Percentiles rank a stretch among this genome's conserved stretches.
phyloP scores from a whole-genome alignment of 495 filamentous ascomycete genomes.

The Tirmania nivea region DNA sequence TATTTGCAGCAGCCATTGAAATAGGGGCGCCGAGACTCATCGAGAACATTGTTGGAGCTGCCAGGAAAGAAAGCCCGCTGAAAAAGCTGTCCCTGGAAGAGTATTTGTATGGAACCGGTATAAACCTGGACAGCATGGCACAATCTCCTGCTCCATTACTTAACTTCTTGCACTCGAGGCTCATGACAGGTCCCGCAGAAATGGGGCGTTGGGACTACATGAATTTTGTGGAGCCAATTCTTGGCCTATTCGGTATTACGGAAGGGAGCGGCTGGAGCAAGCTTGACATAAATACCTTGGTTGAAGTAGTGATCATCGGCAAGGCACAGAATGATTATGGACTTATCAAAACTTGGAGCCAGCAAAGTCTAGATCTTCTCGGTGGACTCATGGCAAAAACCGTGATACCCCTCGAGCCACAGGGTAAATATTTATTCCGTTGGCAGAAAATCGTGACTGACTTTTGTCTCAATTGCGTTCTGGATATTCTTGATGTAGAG shows the following conservation, averaged over 20 bases:
- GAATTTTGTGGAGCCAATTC: not conserved
- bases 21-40: too few relatives aligned
- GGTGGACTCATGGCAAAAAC: not conserved
- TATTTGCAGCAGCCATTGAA: too few relatives aligned
- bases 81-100: too few relatives aligned
- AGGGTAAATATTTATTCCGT: too few relatives aligned
- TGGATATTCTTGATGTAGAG: slow-evolving; percentile 1
- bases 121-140: too few relatives aligned
- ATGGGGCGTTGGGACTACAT: slow-evolving; percentile 4
- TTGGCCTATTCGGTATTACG: not conserved
- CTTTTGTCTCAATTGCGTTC: slow-evolving; percentile 4
- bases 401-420: too few relatives aligned
- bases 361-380: not conserved
- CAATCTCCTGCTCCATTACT: not conserved
- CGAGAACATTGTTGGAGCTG: too few relatives aligned
- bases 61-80: too few relatives aligned
- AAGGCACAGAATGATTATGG: slow-evolving; percentile 1
- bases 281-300: not conserved
- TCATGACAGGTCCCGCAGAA: not conserved
- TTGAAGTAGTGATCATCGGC: not conserved
- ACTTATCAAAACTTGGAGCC: slow-evolving; percentile 1
- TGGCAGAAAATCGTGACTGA: not conserved
- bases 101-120: too few relatives aligned
- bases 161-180: slow-evolving; percentile 4
- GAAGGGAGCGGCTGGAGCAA: not conserved